A percentile compares a stretch with the other conserved stretches of the same genome.
These are phyloP conservation scores for Solanum sejunctum DNA, from an alignment of 257 asterid genomes.

Conservation along the genomic window DNA sequence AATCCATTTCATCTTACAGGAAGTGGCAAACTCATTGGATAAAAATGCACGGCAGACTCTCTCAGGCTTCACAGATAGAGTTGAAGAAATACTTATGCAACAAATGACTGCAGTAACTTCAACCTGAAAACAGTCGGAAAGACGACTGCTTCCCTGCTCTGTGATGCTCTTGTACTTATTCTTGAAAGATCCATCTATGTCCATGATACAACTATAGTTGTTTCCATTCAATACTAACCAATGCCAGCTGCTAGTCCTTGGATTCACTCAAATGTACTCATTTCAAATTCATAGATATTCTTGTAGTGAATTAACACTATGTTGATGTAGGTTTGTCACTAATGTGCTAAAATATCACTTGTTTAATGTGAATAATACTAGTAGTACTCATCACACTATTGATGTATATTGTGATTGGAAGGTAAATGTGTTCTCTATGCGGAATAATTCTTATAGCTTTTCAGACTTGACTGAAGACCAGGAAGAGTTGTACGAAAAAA, in stretches of 20 bases:
- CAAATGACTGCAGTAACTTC: slow-evolving; percentile 27
- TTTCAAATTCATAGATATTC: background rate
- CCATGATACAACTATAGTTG: background rate
- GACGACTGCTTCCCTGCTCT: background rate
- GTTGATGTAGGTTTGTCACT: background rate
- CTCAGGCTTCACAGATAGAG: slow-evolving; percentile 34
- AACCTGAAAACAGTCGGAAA: background rate
- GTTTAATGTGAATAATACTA: background rate
- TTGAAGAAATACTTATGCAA: slow-evolving; percentile 61
- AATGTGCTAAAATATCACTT: background rate
- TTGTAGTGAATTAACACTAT: background rate
- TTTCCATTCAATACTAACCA: background rate
- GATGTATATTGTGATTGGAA: background rate
- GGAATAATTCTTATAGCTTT: background rate
- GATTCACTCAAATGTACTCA: background rate
- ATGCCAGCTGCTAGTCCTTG: background rate
- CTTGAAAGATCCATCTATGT: background rate
- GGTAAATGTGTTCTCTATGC: background rate
- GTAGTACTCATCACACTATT: background rate
- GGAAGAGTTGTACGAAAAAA: no score
- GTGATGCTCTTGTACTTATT: background rate
- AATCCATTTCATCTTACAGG: slow-evolving; percentile 19
- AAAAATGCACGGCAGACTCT: slow-evolving; percentile 26
- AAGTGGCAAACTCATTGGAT: slow-evolving; percentile 44
- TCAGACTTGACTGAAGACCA: no score